Evolutionary conservation across 257 asterid genomes (phyloP).

Genomic region (Catharanthus roseus): DNA sequence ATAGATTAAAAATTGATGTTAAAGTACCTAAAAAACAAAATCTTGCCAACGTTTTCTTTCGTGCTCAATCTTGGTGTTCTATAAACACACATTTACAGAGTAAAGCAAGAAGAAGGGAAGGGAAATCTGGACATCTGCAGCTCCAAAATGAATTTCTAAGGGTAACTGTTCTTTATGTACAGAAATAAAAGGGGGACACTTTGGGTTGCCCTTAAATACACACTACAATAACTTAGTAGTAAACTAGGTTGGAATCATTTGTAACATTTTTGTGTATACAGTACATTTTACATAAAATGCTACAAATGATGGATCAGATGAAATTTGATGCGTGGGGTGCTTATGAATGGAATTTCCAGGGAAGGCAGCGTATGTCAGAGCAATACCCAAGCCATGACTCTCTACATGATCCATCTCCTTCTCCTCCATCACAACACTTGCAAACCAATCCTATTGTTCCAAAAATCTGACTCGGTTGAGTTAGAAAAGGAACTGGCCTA

Average conservation of each 20-base stretch:
- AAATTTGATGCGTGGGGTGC: no score
- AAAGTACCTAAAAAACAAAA: no score
- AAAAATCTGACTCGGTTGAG: slow-evolving; percentile 23
- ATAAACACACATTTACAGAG: no score
- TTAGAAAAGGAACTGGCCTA: slow-evolving; percentile 6
- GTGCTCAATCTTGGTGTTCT: background rate
- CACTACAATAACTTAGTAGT: no score
- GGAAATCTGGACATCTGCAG: background rate
- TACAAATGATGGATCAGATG: no score
- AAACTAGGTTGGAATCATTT: no score
- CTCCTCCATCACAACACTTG: slow-evolving; percentile 39
- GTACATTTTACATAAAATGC: no score
- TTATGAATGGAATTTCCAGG: slow-evolving; percentile 29
- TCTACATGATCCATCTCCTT: slow-evolving; percentile 11
- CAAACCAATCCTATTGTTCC: slow-evolving; percentile 35
- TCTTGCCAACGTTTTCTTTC: no score
- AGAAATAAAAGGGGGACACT: background rate
- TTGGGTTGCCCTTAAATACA: no score
- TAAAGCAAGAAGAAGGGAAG: background rate
- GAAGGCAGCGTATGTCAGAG: slow-evolving; percentile 29
- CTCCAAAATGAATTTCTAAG: background rate
- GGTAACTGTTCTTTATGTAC: background rate
- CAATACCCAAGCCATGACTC: slow-evolving; percentile 32
- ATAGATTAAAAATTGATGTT: no score
- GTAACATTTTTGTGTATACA: no score